Percentiles rank a stretch among this genome's conserved stretches.
Conservation (phyloP, 2,329 filamentous ascomycete species). For the Neoarthrinium moseri region DNA sequence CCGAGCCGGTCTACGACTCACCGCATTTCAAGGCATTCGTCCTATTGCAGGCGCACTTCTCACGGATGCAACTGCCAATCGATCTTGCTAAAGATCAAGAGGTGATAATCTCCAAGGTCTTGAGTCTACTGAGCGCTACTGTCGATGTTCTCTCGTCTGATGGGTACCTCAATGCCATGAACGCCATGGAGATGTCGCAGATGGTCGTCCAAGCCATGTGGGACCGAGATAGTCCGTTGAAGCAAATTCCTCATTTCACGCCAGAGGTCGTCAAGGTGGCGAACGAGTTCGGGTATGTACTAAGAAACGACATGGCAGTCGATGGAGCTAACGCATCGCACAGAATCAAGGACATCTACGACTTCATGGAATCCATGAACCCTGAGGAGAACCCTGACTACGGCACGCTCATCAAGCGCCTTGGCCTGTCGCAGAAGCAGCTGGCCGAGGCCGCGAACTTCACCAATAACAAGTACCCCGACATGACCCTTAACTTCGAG, state of each 20-base stretch:
- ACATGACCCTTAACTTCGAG: conserved; percentile 87
- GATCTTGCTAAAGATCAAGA: conserved; percentile 97
- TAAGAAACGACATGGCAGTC: background rate
- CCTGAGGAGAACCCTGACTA: conserved; percentile 88
- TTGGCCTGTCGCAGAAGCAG: conserved; percentile 79
- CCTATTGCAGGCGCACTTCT: conserved; percentile 96
- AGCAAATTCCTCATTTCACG: conserved; percentile 95
- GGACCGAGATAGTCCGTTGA: conserved; percentile 94
- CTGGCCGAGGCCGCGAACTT: conserved; percentile 88
- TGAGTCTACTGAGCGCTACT: conserved; percentile 85
- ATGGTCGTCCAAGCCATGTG: conserved; percentile 99
- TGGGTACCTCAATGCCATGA: conserved; percentile 95
- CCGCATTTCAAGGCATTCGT: conserved; percentile 98
- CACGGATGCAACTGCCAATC: conserved; percentile 91
- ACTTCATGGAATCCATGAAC: conserved; percentile 99
- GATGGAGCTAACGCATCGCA: conserved; percentile 19
- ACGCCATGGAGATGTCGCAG: conserved; percentile 98
- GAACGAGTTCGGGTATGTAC: conserved; percentile 70
- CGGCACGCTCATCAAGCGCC: conserved; percentile 69
- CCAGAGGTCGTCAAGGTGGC: conserved; percentile 80
- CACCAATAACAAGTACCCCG: conserved; percentile 95
- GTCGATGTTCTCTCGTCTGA: conserved; percentile 96
- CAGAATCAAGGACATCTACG: conserved; percentile 89
- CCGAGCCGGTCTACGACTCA: conserved; percentile 81
- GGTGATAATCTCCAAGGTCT: conserved; percentile 76